Base-by-base conservation (phyloP, 1,284 basidiomycete genomes). In the Ceratobasidium sp. region DNA sequence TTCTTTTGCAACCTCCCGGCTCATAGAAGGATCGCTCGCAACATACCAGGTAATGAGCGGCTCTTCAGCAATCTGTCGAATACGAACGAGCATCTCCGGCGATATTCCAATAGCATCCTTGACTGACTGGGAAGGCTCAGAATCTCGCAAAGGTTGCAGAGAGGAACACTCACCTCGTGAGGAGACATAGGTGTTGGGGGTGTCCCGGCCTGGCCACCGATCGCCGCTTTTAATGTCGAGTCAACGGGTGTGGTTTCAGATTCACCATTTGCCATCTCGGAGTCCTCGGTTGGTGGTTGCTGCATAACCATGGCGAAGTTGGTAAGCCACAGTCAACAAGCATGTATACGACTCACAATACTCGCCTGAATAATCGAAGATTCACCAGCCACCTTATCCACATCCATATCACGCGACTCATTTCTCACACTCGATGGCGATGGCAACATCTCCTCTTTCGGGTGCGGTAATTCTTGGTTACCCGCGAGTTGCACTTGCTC, bases 21-120 rank as follows among this genome's bases (percentile, higher is more conserved):
- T 71, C 43, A 59, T 31, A 11, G 53, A 48, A 46, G 68, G 51
- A 11, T 53, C 13, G 39, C 56, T 59, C 19, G 68, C 43, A n/a
- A 29, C 41, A 24, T 71, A 61, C n/a, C 56, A 56, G 3, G 24
- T 37, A 34, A 71, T 58, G 27, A 71, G 27, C 14, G 68, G 68
- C 34, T 39, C 68, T 19, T 71, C 41, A 22, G 43, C 56, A 14
- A 22, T 43, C 34, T 61, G 24, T 22, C 68, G 68, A 29, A 71
- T 49, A n/a, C 39, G 54, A n/a, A 31, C 27, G 8, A 54, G 68
- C 24, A 71, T 13, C 29, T 61, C 39, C 8, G 68, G 56, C 6
- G 68, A 29, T 11, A 71, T 41, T 31, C n/a, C 6, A 24, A 34
- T 71, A 24, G 48, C 41, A 48, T 59, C 54, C 19, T 48, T 59